Base-by-base conservation (phyloP, 116 monocot species). In the Trichopus zeylanicus region DNA sequence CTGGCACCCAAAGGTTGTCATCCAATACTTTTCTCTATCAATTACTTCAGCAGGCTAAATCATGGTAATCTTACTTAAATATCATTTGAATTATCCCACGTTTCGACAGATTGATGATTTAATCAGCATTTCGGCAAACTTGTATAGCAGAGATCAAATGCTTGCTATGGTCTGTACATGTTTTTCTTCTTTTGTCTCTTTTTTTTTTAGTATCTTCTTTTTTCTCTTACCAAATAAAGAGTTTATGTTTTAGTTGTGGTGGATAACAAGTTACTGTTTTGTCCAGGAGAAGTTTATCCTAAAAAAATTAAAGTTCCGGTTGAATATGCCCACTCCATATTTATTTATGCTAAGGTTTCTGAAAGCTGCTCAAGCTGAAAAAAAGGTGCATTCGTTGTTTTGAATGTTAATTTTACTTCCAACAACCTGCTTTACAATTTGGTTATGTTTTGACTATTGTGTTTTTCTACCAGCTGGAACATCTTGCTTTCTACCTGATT, bases 301-400 rank as follows among this genome's bases (percentile, higher is more conserved):
- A 8, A 70, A 47, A 31, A 73, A 68, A 23, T 63, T 82, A 47
- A 64, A 56, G 4, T 82, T 67, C 51, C 71, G 75, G 30, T 63
- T 87, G 57, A 81, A 78, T 38, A 48, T 76, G 33, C 82, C 82
- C 28, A 87, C 82, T 66, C 75, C 82, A 24, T 82, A 75, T 64
- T 73, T 87, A n/a, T 87, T 87, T 34, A 79, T 87, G 82, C 51
- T 73, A 46, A 72, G 82, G 68, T 87, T 87, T 64, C 63, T 87
- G 47, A 81, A 79, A 63, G 82, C 87, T 56, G 75, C 87, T 38
- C 64, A 71, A 59, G 67, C 87, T 9, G 76, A 73, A 24, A 66
- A 65, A 51, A 78, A 76, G 79, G 82, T 87, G 39, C 27, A 27
- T 61, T 24, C 53, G 29, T 3, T 56, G 12, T 33, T 63, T 26